Evolutionary conservation across 2,329 filamentous ascomycete genomes (phyloP), one percentile per base, ranked within the genome.

Genomic region (Aspergillus ochraceus): DNA sequence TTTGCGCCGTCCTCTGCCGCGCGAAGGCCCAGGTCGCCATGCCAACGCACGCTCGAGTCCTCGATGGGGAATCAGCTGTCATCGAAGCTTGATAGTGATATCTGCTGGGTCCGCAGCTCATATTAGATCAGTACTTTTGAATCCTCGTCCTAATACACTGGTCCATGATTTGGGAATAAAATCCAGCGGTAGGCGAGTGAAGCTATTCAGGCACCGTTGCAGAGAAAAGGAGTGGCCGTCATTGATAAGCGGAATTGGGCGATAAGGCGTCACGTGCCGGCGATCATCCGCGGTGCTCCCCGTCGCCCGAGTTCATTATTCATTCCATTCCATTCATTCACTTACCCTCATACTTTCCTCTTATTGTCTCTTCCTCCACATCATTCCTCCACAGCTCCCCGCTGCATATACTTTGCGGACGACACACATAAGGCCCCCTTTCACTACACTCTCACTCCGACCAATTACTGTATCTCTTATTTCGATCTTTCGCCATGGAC

Each of bases 241-340:
- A 42, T 42, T n/a, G 36, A 42, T n/a, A n/a, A 14, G 36, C 36
- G 57, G 61, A 62, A 57, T 60, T 62, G 55, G 61, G 58, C 51
- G 64, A 70, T 68, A 69, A 65, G 65, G 55, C 54, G 70, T 72
- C 72, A 74, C 72, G 72, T 74, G 72, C 61, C 55, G 64, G 62
- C 60, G 67, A 66, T 68, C 66, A 67, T 64, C 69, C 71, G 64
- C 52, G 58, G 59, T 58, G 60, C 61, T 66, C 60, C 57, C 62
- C 66, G 57, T 63, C 59, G 55, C 54, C 65, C 52, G 49, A 52
- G 54, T 54, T 60, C 52, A 55, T 50, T 50, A 49, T 55, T 55
- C 42, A 17, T 8, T 42, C 36, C 36, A 42, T 42, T 17, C 36
- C 36, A 42, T 42, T 42, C 36, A 42, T 42, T 42, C 32, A 9